phyloP scores from a whole-genome alignment of 306 rosid genomes.

The Quercus berberidifolia region DNA sequence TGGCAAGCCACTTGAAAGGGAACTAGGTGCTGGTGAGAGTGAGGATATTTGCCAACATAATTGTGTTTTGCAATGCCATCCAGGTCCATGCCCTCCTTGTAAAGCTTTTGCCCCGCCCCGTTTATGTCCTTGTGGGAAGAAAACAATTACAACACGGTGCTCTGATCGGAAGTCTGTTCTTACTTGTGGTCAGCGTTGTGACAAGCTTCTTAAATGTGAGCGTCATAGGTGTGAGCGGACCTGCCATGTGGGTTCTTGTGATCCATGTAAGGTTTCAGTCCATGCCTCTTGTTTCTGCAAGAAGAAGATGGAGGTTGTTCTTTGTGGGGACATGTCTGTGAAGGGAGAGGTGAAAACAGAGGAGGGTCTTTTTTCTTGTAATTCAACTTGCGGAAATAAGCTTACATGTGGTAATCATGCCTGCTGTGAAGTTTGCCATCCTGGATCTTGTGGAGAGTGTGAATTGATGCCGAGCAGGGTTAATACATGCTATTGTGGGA shows the following conservation, averaged over 20 bases:
- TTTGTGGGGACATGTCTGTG: conserved; percentile 72
- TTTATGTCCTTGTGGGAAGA: conserved; percentile 88
- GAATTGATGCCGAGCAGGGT: conserved; percentile 56
- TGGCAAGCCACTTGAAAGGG: conserved; percentile 79
- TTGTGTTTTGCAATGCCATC: conserved; percentile 97
- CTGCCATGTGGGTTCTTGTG: conserved; percentile 89
- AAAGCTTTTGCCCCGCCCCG: conserved; percentile 84
- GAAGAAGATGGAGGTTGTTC: conserved; percentile 50
- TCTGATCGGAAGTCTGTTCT: conserved; percentile 72
- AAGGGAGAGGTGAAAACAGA: conserved; percentile 65
- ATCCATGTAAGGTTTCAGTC: conserved; percentile 60
- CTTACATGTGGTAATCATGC: conserved; percentile 73
- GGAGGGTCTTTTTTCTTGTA: conserved; percentile 74
- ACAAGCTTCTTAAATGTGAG: conserved; percentile 67
- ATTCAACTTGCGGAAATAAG: conserved; percentile 56
- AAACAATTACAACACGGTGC: conserved; percentile 72
- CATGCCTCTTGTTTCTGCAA: conserved; percentile 79
- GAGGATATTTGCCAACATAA: conserved; percentile 74
- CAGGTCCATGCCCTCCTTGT: conserved; percentile 97
- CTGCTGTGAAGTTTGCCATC: conserved; percentile 72
- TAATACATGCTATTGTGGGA: conserved; percentile 81
- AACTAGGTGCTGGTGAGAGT: conserved; percentile 40
- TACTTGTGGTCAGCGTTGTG: conserved; percentile 83
- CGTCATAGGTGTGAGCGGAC: conserved; percentile 65
- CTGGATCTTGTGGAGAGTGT: conserved; percentile 73